phyloP scores from a whole-genome alignment of 495 filamentous ascomycete genomes.

The Annulohypoxylon moriforme region DNA sequence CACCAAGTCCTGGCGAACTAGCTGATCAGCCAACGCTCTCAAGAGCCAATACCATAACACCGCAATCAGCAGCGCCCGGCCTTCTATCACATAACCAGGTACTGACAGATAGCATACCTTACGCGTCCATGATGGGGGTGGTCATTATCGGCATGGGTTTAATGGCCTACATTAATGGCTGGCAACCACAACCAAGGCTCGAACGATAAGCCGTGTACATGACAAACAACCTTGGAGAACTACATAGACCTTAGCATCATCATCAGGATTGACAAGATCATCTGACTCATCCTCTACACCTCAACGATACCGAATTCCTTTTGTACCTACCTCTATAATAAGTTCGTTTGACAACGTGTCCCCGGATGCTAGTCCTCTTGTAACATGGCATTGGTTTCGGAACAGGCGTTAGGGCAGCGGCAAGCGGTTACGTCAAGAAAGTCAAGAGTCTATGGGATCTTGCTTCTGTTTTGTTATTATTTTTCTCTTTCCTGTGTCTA shows the following conservation, averaged over 20 bases:
- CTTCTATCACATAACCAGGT: conserved; percentile 48
- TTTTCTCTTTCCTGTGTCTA: conserved; percentile 32
- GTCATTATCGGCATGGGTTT: conserved; percentile 88
- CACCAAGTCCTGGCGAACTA: conserved; percentile 19
- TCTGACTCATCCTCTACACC: conserved; percentile 37
- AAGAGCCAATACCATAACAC: conserved; percentile 57
- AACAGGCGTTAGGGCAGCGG: conserved; percentile 36
- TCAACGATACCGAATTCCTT: conserved; percentile 44
- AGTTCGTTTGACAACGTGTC: conserved; percentile 39
- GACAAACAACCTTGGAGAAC: background rate
- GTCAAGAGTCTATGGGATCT: conserved; percentile 18
- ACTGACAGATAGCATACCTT: conserved; percentile 77
- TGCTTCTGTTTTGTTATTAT: conserved; percentile 34
- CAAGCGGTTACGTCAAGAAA: conserved; percentile 35
- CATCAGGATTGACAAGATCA: conserved; percentile 40
- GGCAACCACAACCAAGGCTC: conserved; percentile 64
- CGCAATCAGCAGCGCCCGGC: conserved; percentile 40
- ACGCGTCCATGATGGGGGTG: conserved; percentile 87
- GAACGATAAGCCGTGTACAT: conserved; percentile 43
- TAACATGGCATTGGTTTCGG: conserved; percentile 43
- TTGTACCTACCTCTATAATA: conserved; percentile 56
- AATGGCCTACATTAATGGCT: conserved; percentile 95
- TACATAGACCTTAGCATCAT: conserved; percentile 15
- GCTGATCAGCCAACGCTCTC: conserved; percentile 50
- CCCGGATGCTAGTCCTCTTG: conserved; percentile 46